These are phyloP conservation scores for Pichia sp. DNA, from an alignment of 1,139 yeast genomes.

Conservation along the genomic window DNA sequence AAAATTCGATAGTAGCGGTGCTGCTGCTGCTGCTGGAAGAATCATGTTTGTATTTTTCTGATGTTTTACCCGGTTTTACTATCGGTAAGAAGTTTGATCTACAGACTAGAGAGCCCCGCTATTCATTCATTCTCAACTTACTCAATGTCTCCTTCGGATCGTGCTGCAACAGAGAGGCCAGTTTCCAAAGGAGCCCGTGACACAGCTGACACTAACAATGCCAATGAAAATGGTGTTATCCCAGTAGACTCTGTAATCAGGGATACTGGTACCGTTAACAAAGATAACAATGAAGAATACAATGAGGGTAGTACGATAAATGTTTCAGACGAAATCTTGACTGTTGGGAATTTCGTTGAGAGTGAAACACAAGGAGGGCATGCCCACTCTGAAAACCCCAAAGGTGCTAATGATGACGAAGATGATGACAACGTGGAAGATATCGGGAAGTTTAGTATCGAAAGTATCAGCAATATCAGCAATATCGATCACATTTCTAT, in stretches of 20 bases:
- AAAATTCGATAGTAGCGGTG: not conserved
- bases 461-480: conserved; percentile 4
- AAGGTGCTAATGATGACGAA: not conserved
- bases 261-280: not conserved
- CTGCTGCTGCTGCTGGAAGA: not conserved
- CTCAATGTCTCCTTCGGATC: not conserved
- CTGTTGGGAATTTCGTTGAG: not conserved
- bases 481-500: conserved; percentile 6
- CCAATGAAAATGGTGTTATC: not conserved
- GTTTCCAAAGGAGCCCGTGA: not conserved
- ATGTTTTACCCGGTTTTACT: conserved; percentile 14
- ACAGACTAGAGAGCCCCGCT: not conserved
- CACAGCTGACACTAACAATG: not conserved
- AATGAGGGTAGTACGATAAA: not conserved
- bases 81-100: not conserved
- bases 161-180: not conserved
- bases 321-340: conserved; percentile 1
- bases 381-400: not conserved
- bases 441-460: conserved; percentile 3
- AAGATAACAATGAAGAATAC: not conserved
- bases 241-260: not conserved
- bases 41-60: not conserved
- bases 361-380: not conserved
- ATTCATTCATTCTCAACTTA: not conserved
- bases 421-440: conserved; percentile 2